Percentiles rank a stretch among this genome's conserved stretches.
Conservation (phyloP, 2,329 filamentous ascomycete species). For the Fusarium pilosicola region DNA sequence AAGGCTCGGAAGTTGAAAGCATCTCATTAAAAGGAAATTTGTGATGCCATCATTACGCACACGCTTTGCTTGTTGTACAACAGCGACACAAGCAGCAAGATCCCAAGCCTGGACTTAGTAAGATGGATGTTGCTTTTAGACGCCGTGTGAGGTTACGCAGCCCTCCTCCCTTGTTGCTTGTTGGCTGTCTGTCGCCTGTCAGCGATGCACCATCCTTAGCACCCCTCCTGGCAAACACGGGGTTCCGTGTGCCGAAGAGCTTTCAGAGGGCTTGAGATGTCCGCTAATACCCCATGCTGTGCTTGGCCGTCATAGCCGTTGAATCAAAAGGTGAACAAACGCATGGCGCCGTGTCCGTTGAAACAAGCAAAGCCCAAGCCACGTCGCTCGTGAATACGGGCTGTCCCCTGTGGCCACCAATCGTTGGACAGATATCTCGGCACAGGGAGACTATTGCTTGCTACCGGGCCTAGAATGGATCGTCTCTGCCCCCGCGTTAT, state of each 20-base stretch:
- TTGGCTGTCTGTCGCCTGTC: conserved; percentile 18
- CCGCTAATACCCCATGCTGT: background rate
- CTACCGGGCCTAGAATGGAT: conserved; percentile 15
- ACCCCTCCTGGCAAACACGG: conserved; percentile 18
- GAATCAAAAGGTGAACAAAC: conserved; percentile 23
- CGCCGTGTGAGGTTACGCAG: conserved; percentile 26
- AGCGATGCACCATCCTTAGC: conserved; percentile 14
- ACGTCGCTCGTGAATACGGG: conserved; percentile 38
- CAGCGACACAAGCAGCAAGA: conserved; percentile 2
- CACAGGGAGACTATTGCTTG: conserved; percentile 25
- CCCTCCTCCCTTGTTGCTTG: background rate
- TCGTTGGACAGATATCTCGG: conserved; percentile 21
- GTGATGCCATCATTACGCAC: conserved; percentile 32
- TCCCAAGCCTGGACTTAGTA: conserved; percentile 1
- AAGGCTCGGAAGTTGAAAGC: conserved; percentile 1
- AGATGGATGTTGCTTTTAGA: conserved; percentile 15
- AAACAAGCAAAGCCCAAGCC: conserved; percentile 29
- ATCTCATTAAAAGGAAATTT: background rate
- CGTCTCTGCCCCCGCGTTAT: conserved; percentile 19
- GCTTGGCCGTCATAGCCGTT: background rate
- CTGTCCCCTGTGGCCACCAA: conserved; percentile 28
- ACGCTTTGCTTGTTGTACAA: conserved; percentile 8
- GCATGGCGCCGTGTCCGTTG: conserved; percentile 17
- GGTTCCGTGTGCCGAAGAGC: background rate
- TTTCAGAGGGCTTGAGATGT: background rate